Base-by-base conservation (phyloP, 441 rosid species). In the Adansonia gregorii region DNA sequence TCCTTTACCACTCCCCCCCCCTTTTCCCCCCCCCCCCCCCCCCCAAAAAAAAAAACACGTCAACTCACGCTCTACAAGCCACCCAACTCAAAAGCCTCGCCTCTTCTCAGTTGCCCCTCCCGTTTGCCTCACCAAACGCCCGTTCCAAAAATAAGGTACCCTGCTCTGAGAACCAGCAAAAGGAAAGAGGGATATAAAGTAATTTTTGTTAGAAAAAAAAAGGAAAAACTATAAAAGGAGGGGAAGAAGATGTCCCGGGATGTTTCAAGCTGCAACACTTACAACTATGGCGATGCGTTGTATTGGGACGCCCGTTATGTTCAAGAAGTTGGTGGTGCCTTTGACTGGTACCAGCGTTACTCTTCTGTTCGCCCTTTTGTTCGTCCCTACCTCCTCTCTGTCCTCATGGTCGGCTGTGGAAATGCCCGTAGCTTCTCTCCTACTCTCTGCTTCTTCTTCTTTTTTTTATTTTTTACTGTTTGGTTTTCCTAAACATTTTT, bases 381-480 rank as follows among this genome's bases (percentile, higher is more conserved):
- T 73, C 91, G 94, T 93, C 67, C 90, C 95, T 59, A 65, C 87
- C 76, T 88, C 88, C 54, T 87, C 99, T 76, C 90, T 41, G 78
- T 95, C 76, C 98, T 95, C 84, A 89, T 93, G 97, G 91, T 93
- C 51, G 97, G 99, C 84, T 95, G 98, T 78, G 99, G 99, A 83
- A 95, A 93, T 83, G 93, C 99, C 81, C 83, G 97, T 95, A 93
- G 82, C 68, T 75, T 31, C 76, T 81, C 63, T 15, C n/a, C 20
- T 74, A 20, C 8, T 72, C 39, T 31, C 39, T 31, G 39, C 39
- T 31, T 31, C 39, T 31, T 31, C 39, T 31, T 31, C 35, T 31
- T 31, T 2, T 55, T 8, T 58, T 56, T 5, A 22, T 59, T 54
- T 70, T 43, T 15, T 55, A n/a, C 19, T 41, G 8, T 45, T 68